These are phyloP conservation scores for Agastache rugosa DNA, from an alignment of 257 asterid species.

Conservation along the genomic window DNA sequence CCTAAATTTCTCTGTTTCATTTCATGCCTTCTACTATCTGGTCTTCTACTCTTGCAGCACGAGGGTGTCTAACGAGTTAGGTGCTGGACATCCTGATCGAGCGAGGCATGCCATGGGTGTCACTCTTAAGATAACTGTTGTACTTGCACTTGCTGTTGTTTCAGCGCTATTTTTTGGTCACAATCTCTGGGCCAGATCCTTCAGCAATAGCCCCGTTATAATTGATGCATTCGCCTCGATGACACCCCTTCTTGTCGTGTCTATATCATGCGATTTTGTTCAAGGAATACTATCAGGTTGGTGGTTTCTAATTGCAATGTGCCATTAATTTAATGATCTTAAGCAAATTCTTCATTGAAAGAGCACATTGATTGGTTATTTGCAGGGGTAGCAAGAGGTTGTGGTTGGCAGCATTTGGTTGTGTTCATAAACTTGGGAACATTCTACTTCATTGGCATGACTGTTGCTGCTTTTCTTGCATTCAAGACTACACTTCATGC, in stretches of 20 bases:
- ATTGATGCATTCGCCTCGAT: conserved; percentile 55
- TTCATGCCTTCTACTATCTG: neutral
- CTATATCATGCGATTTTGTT: conserved; percentile 60
- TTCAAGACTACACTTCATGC: conserved; percentile 59
- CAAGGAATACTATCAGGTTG: conserved; percentile 78
- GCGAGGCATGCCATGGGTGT: conserved; percentile 77
- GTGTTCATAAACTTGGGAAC: conserved; percentile 62
- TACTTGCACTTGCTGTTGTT: conserved; percentile 50
- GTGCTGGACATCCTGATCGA: conserved; percentile 61
- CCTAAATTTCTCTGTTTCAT: neutral
- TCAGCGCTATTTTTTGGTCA: conserved; percentile 60
- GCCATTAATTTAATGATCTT: neutral
- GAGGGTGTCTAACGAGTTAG: conserved; percentile 86
- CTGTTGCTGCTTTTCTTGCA: conserved; percentile 58
- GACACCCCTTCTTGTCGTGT: conserved; percentile 63
- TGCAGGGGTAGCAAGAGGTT: conserved; percentile 84
- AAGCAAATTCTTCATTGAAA: neutral
- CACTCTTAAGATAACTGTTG: conserved; percentile 54
- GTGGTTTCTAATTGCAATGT: neutral
- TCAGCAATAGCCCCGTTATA: conserved; percentile 63
- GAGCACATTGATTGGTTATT: neutral
- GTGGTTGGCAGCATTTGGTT: conserved; percentile 79
- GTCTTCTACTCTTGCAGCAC: conserved; percentile 55
- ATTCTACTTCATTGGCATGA: conserved; percentile 71
- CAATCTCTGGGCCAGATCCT: conserved; percentile 65